Evolutionary conservation across 768 basidiomycete species (phyloP).

Genomic region (Fistulinella prunicolor): DNA sequence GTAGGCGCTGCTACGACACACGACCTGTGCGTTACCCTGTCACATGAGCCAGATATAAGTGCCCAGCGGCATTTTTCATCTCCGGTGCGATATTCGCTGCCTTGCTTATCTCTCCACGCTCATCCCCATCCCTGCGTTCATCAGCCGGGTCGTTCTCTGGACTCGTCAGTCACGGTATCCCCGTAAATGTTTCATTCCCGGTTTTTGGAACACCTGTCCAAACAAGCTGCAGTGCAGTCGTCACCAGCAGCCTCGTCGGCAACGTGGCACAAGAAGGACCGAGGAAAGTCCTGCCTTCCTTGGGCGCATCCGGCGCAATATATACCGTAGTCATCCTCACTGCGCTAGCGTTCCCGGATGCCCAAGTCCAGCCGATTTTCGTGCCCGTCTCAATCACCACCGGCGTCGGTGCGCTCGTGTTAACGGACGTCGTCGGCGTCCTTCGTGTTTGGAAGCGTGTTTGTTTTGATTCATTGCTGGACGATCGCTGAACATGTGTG

Average conservation of each 20-base stretch:
- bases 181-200: constrained; percentile 74
- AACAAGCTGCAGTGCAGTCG: constrained; percentile 37
- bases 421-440: constrained; percentile 70
- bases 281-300: constrained; percentile 53
- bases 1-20: constrained; percentile 70
- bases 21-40: constrained; percentile 47
- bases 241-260: constrained; percentile 43
- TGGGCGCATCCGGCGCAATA: constrained; percentile 86
- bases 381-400: constrained; percentile 79
- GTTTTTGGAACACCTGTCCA: constrained; percentile 55
- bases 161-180: constrained; percentile 70
- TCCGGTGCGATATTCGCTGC: constrained; percentile 61
- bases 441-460: constrained; percentile 83
- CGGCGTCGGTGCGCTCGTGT: constrained; percentile 69
- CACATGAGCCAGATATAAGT: constrained; percentile 59
- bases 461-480: constrained; percentile 32
- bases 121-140: constrained; percentile 56
- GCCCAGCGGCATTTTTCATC: constrained; percentile 69
- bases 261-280: constrained; percentile 33
- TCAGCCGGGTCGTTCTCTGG: constrained; percentile 79
- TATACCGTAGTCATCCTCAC: constrained; percentile 74
- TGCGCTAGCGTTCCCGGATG: constrained; percentile 78
- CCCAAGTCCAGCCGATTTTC: constrained; percentile 73
- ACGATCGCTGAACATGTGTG: constrained; percentile 32
- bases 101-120: constrained; percentile 73